Evolutionary conservation across 2,329 filamentous ascomycete genomes (phyloP).

Genomic region (Simplicillium aogashimaense): DNA sequence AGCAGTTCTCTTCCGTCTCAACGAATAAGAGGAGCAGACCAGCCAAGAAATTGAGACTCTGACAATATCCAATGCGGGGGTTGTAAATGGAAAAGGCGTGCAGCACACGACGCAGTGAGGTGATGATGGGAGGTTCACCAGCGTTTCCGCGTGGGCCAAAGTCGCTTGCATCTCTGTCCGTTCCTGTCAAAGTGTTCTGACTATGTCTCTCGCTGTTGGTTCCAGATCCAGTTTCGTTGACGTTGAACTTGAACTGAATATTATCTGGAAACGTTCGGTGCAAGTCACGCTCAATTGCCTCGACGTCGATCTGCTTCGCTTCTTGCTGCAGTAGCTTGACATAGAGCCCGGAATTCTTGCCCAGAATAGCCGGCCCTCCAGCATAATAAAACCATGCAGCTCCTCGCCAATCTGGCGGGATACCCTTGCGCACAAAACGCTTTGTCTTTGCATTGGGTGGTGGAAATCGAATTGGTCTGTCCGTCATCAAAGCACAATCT

Average conservation of each 20-base stretch:
- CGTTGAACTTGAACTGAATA: slow-evolving; percentile 66
- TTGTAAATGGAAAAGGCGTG: slow-evolving; percentile 88
- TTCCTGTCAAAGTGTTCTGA: slow-evolving; percentile 25
- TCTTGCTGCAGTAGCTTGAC: slow-evolving; percentile 53
- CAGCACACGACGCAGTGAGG: slow-evolving; percentile 72
- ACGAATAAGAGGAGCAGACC: slow-evolving; percentile 85
- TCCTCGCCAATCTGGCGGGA: slow-evolving; percentile 89
- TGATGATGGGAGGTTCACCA: slow-evolving; percentile 67
- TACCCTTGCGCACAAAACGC: slow-evolving; percentile 83
- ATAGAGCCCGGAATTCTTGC: slow-evolving; percentile 70
- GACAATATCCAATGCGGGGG: slow-evolving; percentile 87
- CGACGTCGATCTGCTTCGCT: slow-evolving; percentile 64
- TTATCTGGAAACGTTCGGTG: slow-evolving; percentile 95
- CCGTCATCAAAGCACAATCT: slow-evolving; percentile 63
- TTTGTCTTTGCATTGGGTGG: slow-evolving; percentile 74
- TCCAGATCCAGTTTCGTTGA: slow-evolving; percentile 19
- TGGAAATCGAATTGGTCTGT: slow-evolving; percentile 68
- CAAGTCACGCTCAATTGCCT: slow-evolving; percentile 88
- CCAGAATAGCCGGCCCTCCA: slow-evolving; percentile 70
- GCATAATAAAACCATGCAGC: slow-evolving; percentile 96
- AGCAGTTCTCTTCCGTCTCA: slow-evolving; percentile 77
- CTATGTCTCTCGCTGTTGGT: slow-evolving; percentile 21
- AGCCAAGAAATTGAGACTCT: slow-evolving; percentile 90
- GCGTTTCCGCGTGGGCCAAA: slow-evolving; percentile 18
- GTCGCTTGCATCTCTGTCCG: slow-evolving; percentile 22